Base-by-base conservation (phyloP, 2,329 filamentous ascomycete species). In the Tolypocladium pustulatum region DNA sequence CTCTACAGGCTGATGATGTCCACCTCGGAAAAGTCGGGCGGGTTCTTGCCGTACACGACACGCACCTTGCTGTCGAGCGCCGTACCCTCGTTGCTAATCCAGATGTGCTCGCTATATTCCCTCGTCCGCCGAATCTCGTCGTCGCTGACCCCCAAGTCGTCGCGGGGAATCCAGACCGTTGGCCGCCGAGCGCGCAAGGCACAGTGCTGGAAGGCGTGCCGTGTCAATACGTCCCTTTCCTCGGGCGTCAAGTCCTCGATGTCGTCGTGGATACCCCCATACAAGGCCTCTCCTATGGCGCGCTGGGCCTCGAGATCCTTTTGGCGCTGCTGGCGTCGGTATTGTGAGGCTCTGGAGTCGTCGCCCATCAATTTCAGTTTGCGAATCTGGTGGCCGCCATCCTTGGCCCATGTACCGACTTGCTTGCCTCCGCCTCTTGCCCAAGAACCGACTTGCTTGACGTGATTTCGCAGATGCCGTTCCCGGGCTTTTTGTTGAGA, bases 1-100 rank as follows among this genome's bases (percentile, higher is more conserved):
- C 20, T 52, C 30, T 52, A 95, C 61, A 96, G 73, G 69, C 87
- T 87, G 73, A 96, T 95, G 66, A 96, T 76, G 74, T 96, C 91
- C 34, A 93, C 79, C 72, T 95, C 90, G 0, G 88, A 91, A 69
- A 96, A 95, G 73, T 96, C 91, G 0, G 92, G 92, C 20, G 92
- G 92, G 61, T 91, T 89, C 62, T 84, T 85, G 63, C 88, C 88
- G 72, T 94, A 97, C 41, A 96, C 84, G 6, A 96, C 91, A 22
- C 88, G 84, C 36, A 85, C 84, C 71, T 91, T 91, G 58, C 85
- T 88, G 75, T 97, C 91, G 65, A 97, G 77, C 12, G 90, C 89
- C 25, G 93, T 91, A 60, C 91, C 91, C 70, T 95, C 89, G 71
- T 97, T 97, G 66, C 90, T 96, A 69, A 97, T 91, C 89, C 91